Conservation (phyloP, 306 rosid species). For the Quercus aquifolioides region DNA sequence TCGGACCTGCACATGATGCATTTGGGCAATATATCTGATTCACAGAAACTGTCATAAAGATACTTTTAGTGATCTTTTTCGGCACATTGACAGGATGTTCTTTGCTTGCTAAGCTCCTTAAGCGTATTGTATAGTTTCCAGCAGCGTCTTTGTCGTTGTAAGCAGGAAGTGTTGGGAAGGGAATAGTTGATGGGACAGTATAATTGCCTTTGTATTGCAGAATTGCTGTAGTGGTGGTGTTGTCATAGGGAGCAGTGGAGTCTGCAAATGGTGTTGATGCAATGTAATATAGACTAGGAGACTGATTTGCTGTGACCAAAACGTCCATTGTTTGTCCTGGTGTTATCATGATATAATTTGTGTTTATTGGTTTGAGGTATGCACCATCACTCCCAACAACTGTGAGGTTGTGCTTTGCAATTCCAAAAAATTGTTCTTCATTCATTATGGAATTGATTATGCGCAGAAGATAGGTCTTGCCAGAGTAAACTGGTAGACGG, state of each 20-base stretch:
- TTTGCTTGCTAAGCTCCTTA: constrained; percentile 30
- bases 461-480: constrained; percentile 45
- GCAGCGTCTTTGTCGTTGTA: constrained; percentile 26
- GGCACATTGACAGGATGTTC: constrained; percentile 34
- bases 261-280: constrained; percentile 36
- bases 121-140: constrained; percentile 15
- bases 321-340: constrained; percentile 56
- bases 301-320: constrained; percentile 38
- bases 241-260: constrained; percentile 14
- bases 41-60: constrained; percentile 28
- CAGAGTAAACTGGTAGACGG: constrained; percentile 22
- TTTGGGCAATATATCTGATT: constrained; percentile 29
- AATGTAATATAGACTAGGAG: constrained; percentile 39
- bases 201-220: constrained; percentile 30
- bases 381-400: constrained; percentile 38
- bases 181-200: constrained; percentile 1
- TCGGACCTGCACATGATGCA: constrained; percentile 36
- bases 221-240: constrained; percentile 41
- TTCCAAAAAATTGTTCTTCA: constrained; percentile 32
- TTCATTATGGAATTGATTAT: constrained; percentile 44
- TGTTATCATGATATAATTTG: constrained; percentile 35
- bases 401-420: constrained; percentile 41
- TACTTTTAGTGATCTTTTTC: constrained; percentile 9
- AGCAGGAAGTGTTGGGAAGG: constrained; percentile 23
- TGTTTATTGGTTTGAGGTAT: constrained; percentile 31